phyloP scores from a whole-genome alignment of 306 rosid genomes.

The Medicago lupulina region DNA sequence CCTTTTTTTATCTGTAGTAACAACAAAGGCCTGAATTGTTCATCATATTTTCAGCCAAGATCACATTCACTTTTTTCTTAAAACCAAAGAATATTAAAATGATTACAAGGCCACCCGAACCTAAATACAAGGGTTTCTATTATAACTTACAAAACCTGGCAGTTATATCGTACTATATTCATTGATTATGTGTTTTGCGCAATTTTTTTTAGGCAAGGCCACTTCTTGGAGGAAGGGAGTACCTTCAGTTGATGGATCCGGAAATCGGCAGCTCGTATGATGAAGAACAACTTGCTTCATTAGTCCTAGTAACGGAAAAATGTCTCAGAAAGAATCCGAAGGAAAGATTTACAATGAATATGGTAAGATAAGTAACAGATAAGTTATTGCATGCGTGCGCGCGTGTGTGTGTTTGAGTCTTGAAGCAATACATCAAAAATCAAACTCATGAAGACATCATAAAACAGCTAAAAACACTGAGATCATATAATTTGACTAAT shows the following conservation, averaged over 20 bases:
- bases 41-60: no score
- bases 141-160: no score
- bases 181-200: constrained; percentile 22
- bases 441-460: no score
- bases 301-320: constrained; percentile 44
- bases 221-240: constrained; percentile 44
- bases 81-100: no score
- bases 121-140: no score
- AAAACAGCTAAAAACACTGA: background rate
- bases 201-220: constrained; percentile 48
- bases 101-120: no score
- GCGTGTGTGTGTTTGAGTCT: background rate
- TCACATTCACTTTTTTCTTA: no score
- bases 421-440: no score
- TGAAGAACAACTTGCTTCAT: constrained; percentile 47
- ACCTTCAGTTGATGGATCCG: constrained; percentile 48
- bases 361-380: constrained; percentile 46
- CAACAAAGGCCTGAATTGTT: no score
- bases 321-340: constrained; percentile 53
- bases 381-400: background rate
- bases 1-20: no score
- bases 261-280: constrained; percentile 43
- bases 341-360: constrained; percentile 49
- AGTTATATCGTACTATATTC: background rate
- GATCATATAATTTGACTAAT: constrained; percentile 14